Base-by-base conservation (phyloP, 768 basidiomycete species). In the Chlorophyllum brunneum region DNA sequence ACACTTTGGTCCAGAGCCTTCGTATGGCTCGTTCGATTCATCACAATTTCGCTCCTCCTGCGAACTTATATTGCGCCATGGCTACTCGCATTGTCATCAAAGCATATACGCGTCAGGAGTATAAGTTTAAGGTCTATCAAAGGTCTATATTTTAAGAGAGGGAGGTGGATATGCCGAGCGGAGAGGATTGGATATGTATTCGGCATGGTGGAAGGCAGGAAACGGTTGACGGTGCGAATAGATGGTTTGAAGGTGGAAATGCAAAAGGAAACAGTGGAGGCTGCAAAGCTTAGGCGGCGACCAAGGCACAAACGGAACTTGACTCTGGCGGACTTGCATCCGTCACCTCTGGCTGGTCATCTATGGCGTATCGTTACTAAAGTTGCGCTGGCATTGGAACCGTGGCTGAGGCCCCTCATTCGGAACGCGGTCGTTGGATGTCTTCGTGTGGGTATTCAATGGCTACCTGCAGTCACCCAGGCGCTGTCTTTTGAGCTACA, bases 51-150 rank as follows among this genome's bases (percentile, higher is more conserved):
- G 18, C 72, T 87, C 26, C 59, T 86, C 49, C 71, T 84, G 44
- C 78, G 88, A 48, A 83, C 81, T 0, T 86, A 84, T 60, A 70
- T 89, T 54, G 74, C 79, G 2, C 88, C 88, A 46, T 83, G 79
- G 68, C 63, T 85, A 39, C 73, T 90, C 27, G 71, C 76, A 45
- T 73, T 76, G 37, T 67, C 82, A 49, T 85, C 84, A n/a, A 76
- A 76, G 41, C 82, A 77, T 58, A 70, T 90, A 54, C 82, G 83
- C 26, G 75, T 89, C 29, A 79, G 82, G 34, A 88, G 85, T 63
- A 77, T 90, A 51, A 90, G 88, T 62, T 70, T 86, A 33, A 79
- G 86, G 48, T 92, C 88, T 16, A 81, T 92, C 54, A 83, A 87
- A 48, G 88, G 88, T 29, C 70, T 91, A 18, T 88, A 85, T 65